Conservation (phyloP, 805 yeast genomes). For the Ogataea philodendri region DNA sequence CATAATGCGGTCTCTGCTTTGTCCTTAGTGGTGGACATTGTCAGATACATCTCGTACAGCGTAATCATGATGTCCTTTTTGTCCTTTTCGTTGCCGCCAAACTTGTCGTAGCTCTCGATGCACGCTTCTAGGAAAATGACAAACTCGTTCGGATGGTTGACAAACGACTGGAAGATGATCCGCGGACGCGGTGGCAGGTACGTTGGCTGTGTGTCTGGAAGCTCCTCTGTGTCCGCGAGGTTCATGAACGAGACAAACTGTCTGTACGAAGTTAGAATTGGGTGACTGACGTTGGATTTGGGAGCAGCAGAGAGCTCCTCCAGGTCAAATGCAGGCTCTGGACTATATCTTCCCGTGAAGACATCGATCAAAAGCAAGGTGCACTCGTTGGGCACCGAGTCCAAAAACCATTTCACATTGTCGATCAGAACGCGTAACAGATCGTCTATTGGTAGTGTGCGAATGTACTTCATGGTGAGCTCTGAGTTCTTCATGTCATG, state of each 20-base stretch:
- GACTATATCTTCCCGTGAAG: conserved; percentile 80
- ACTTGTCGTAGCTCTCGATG: conserved; percentile 69
- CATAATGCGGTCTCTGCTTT: conserved; percentile 43
- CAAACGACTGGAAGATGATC: conserved; percentile 80
- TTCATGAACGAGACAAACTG: conserved; percentile 35
- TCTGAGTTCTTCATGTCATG: conserved; percentile 60
- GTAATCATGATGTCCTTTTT: conserved; percentile 73
- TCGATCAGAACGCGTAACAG: conserved; percentile 60
- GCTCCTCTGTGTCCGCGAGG: conserved; percentile 16
- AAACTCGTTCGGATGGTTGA: conserved; percentile 83
- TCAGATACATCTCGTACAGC: conserved; percentile 75
- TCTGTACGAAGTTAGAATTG: conserved; percentile 57
- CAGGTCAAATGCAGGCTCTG: conserved; percentile 32
- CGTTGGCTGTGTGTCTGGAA: conserved; percentile 46
- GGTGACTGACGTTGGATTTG: conserved; percentile 17
- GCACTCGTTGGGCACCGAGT: conserved; percentile 71
- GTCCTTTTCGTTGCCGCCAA: conserved; percentile 70
- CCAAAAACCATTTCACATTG: conserved; percentile 59
- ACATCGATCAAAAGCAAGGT: conserved; percentile 80
- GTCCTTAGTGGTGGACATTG: conserved; percentile 44
- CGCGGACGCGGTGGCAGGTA: conserved; percentile 92
- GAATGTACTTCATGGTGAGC: conserved; percentile 62
- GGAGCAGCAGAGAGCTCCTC: conserved; percentile 18
- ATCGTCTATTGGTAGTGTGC: conserved; percentile 71
- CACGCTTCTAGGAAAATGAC: conserved; percentile 93